phyloP scores from a whole-genome alignment of 2,329 filamentous ascomycete genomes.

The Hypoxylon sp. region DNA sequence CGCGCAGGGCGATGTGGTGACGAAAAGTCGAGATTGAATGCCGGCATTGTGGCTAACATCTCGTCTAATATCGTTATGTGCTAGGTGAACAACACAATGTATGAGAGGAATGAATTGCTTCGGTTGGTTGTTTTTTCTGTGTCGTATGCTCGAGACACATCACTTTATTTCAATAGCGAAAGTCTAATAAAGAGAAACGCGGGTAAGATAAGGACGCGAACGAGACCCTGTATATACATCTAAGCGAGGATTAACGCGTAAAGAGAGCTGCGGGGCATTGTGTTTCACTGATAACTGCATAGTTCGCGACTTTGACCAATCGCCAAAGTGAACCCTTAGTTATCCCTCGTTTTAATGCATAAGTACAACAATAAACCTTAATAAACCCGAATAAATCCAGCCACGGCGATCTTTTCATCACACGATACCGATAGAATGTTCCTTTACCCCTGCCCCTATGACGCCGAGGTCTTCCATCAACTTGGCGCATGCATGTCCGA shows the following conservation, averaged over 20 bases:
- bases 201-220: constrained; percentile 41
- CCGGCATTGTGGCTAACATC: constrained; percentile 57
- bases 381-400: background rate
- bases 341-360: constrained; percentile 3
- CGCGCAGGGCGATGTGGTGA: constrained; percentile 63
- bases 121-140: constrained; percentile 4
- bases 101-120: constrained; percentile 7
- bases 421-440: constrained; percentile 38
- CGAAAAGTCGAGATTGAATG: constrained; percentile 59
- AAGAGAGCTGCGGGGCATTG: constrained; percentile 40
- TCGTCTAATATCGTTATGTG: constrained; percentile 32
- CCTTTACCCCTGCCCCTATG: constrained; percentile 44
- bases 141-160: background rate
- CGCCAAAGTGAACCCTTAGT: background rate
- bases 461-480: constrained; percentile 45
- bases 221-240: constrained; percentile 18
- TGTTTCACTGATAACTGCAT: constrained; percentile 15
- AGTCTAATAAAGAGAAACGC: constrained; percentile 33
- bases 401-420: constrained; percentile 31
- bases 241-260: constrained; percentile 49
- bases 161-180: constrained; percentile 15
- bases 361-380: background rate
- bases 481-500: constrained; percentile 35
- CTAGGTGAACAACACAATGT: background rate
- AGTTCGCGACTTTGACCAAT: constrained; percentile 9